phyloP scores from a whole-genome alignment of 2,329 filamentous ascomycete species.

The Rosellinia necatrix region DNA sequence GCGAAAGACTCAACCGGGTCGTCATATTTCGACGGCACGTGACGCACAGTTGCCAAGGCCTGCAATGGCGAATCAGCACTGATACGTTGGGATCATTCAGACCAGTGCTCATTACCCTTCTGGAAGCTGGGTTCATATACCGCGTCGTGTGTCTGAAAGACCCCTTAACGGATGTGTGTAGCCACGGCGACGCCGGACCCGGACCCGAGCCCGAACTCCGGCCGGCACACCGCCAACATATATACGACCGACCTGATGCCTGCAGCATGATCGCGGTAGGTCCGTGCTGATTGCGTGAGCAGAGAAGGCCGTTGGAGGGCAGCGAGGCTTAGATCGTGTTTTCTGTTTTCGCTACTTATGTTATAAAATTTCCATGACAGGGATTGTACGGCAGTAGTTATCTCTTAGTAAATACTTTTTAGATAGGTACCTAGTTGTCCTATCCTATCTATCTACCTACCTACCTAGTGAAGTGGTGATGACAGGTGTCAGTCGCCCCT shows the following conservation, averaged over 20 bases:
- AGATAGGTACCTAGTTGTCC: no score
- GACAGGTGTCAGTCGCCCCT: no score
- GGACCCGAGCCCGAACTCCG: slow-evolving; percentile 23
- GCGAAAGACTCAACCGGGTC: slow-evolving; percentile 1
- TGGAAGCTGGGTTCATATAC: slow-evolving; percentile 18
- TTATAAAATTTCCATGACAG: slow-evolving; percentile 25
- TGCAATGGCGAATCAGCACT: slow-evolving; percentile 23
- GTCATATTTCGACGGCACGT: slow-evolving; percentile 17
- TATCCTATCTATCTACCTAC: no score
- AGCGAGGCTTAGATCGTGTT: slow-evolving; percentile 1
- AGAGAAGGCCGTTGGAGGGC: background rate
- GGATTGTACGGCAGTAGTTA: no score
- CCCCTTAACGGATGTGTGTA: slow-evolving; percentile 21
- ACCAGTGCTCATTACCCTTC: slow-evolving; percentile 32
- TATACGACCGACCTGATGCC: slow-evolving; percentile 36
- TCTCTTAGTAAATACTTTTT: no score
- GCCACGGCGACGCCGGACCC: slow-evolving; percentile 14
- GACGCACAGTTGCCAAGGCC: slow-evolving; percentile 38
- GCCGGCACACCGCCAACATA: slow-evolving; percentile 41
- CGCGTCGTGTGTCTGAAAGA: slow-evolving; percentile 9
- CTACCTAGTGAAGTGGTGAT: no score
- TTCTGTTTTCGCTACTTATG: no score
- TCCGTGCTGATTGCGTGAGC: background rate
- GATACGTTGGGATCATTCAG: background rate
- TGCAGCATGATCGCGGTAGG: slow-evolving; percentile 33